These are phyloP conservation scores for Sordariomycetes sp. DNA, from an alignment of 2,329 filamentous ascomycete species.

Conservation along the genomic window DNA sequence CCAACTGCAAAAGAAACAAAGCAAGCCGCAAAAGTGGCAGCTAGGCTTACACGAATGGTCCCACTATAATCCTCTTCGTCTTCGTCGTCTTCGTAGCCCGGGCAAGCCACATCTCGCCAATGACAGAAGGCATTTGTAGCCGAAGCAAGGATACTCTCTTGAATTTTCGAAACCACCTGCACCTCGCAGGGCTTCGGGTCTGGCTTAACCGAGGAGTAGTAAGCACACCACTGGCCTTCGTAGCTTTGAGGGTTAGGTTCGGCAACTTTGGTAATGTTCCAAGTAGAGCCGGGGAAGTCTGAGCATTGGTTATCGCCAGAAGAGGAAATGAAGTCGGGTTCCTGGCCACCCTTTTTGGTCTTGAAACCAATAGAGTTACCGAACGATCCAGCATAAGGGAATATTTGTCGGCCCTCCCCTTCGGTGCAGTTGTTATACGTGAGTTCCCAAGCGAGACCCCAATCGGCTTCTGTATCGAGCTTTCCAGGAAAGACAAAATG, in stretches of 20 bases:
- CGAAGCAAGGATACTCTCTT: constrained; percentile 4
- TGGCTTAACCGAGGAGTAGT: constrained; percentile 1
- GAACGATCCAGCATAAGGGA: not conserved
- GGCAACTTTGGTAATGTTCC: constrained; percentile 2
- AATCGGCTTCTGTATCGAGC: constrained; percentile 1
- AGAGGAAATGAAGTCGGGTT: constrained; percentile 1
- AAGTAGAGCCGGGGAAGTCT: not conserved
- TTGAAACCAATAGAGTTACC: not conserved
- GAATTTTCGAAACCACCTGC: constrained; percentile 37
- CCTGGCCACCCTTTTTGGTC: constrained; percentile 2
- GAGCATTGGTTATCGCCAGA: constrained; percentile 1
- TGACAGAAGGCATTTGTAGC: constrained; percentile 2
- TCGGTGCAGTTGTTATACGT: constrained; percentile 1
- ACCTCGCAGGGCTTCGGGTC: constrained; percentile 2
- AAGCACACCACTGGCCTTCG: not conserved
- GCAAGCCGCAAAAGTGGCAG: constrained; percentile 2
- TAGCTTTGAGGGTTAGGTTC: not conserved
- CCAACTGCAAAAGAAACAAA: constrained; percentile 2
- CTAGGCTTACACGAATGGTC: constrained; percentile 3
- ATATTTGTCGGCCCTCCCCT: constrained; percentile 1
- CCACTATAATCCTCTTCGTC: not conserved
- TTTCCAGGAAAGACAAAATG: constrained; percentile 1
- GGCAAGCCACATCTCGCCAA: not conserved
- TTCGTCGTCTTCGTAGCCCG: constrained; percentile 3
- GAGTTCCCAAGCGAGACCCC: not conserved